Evolutionary conservation across 176 grass and related monocot genomes (phyloP), one percentile per base, ranked within the genome.

Genomic region (Ensete ventricosum): DNA sequence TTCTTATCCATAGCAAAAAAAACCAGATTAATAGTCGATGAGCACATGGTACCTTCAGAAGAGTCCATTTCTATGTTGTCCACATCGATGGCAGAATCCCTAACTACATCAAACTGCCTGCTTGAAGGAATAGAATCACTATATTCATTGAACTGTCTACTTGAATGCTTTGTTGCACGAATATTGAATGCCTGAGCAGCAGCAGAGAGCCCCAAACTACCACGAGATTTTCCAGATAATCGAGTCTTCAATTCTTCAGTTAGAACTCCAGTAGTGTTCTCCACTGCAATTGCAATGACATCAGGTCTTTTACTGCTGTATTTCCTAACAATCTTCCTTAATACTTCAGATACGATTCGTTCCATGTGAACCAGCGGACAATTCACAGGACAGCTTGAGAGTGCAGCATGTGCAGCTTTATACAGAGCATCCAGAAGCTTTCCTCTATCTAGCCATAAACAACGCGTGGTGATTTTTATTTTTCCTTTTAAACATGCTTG

Each of bases 391-490:
- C 95, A 99, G 63, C 95, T 99, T 77, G 86, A 85, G 55, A 94
- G 84, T 52, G 90, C 95, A 85, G 90, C 90, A 86, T 82, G 75
- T 0, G 90, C 90, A 87, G 84, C 90, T 82, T 91, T 99, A 58
- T 99, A 91, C 52, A 99, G 88, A 78, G 84, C 90, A 58, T 94
- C 90, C 26, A 99, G 67, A 74, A 99, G 77, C 80, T 92, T 94
- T 85, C 95, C 95, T 63, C 94, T 88, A 84, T 99, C 95, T 76
- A 99, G 86, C 95, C 95, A 99, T 53, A 99, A 80, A 69, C 95
- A 99, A 12, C 95, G 83, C 24, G 90, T 94, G 55, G 87, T 87
- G 54, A 99, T 94, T 82, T 88, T 93, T 81, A 99, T 90, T 84
- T 99, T 99, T 20, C 90, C 95, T 89, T 91, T 94, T 81, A 99